Evolutionary conservation across 1,284 basidiomycete species (phyloP).

Genomic region (Erythrobasidium hasegawianum): DNA sequence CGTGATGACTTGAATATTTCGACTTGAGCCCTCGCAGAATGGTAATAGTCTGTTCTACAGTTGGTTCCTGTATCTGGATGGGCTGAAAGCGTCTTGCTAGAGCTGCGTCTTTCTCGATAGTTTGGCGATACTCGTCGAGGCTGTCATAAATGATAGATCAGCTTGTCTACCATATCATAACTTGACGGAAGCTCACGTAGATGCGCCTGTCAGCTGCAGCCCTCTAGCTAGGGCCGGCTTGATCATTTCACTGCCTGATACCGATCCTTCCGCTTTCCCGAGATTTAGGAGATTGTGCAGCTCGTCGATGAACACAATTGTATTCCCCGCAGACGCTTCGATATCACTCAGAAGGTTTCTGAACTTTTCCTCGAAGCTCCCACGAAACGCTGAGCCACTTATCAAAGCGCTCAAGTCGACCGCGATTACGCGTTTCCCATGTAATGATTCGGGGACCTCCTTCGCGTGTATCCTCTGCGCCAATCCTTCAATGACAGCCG

Average conservation of each 20-base stretch:
- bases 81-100: slow-evolving; percentile 87
- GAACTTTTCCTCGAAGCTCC: slow-evolving; percentile 89
- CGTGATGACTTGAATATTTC: slow-evolving; percentile 81
- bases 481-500: slow-evolving; percentile 85
- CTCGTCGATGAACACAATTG: slow-evolving; percentile 76
- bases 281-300: slow-evolving; percentile 72
- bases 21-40: slow-evolving; percentile 82
- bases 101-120: slow-evolving; percentile 86
- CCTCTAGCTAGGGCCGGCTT: slow-evolving; percentile 82
- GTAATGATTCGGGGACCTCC: slow-evolving; percentile 87
- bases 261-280: slow-evolving; percentile 84
- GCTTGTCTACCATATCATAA: slow-evolving; percentile 46
- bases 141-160: no score
- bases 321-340: slow-evolving; percentile 64
- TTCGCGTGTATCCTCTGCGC: slow-evolving; percentile 81
- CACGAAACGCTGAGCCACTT: slow-evolving; percentile 81
- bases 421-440: slow-evolving; percentile 69
- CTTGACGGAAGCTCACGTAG: no score
- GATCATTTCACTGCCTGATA: slow-evolving; percentile 88
- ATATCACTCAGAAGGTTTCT: slow-evolving; percentile 80
- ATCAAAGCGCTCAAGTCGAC: slow-evolving; percentile 71
- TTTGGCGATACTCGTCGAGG: slow-evolving; percentile 81
- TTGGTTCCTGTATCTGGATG: slow-evolving; percentile 79
- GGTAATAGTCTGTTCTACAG: slow-evolving; percentile 63
- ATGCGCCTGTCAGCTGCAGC: slow-evolving; percentile 79